phyloP scores from a whole-genome alignment of 208 protist species.

The Perkinsela sp. region DNA sequence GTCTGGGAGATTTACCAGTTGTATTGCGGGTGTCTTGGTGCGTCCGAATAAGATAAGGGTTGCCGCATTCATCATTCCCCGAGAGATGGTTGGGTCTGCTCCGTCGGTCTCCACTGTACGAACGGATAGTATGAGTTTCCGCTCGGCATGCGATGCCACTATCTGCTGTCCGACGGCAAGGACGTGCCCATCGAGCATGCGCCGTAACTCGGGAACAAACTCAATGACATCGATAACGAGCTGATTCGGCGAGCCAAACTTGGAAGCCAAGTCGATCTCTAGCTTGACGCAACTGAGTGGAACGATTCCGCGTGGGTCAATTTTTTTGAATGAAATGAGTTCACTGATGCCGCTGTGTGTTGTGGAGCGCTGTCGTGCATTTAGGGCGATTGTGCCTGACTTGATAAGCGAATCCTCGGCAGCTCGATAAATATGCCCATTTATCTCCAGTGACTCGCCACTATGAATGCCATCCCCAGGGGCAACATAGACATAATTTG shows the following conservation, averaged over 20 bases:
- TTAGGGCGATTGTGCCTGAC: not conserved
- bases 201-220: not conserved
- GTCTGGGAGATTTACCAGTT: not conserved
- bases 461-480: not conserved
- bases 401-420: not conserved
- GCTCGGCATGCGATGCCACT: not conserved
- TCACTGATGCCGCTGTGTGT: not conserved
- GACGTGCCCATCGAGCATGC: not conserved
- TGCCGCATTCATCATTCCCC: not conserved
- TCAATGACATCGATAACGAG: not conserved
- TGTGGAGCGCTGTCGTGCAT: not conserved
- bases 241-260: not conserved
- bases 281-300: not conserved
- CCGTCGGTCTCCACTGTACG: not conserved
- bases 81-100: not conserved
- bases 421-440: not conserved
- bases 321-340: not conserved
- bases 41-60: not conserved
- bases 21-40: not conserved
- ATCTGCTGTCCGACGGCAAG: not conserved
- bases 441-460: not conserved
- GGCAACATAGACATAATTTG: not conserved
- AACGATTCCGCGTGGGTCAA: not conserved
- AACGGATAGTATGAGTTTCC: not conserved
- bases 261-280: not conserved